A percentile compares a stretch with the other conserved stretches of the same genome.
Conservation (phyloP, 2,329 filamentous ascomycete species). For the Nigrospora oryzae region DNA sequence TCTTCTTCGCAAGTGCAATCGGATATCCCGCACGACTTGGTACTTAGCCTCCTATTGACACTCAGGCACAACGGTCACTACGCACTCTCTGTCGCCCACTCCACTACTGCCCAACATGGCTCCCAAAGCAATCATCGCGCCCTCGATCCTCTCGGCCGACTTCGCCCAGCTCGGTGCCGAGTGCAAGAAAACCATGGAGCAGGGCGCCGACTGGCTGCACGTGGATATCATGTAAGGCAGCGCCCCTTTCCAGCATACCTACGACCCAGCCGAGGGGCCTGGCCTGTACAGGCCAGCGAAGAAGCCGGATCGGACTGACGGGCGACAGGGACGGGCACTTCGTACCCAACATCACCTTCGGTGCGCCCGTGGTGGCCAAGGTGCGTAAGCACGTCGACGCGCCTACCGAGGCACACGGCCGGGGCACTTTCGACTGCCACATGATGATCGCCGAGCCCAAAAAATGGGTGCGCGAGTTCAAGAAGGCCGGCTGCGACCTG, state of each 20-base stretch:
- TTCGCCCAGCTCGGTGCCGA: conserved; percentile 82
- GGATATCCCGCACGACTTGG: too few relatives aligned
- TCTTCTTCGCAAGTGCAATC: too few relatives aligned
- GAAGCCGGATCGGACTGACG: not conserved
- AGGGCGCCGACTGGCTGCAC: conserved; percentile 88
- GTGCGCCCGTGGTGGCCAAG: conserved; percentile 88
- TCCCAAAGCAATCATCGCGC: conserved; percentile 88
- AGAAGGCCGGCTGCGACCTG: conserved; percentile 89
- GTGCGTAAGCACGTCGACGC: conserved; percentile 79
- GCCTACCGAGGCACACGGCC: conserved; percentile 60
- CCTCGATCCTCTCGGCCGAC: conserved; percentile 96
- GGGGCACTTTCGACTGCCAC: conserved; percentile 96
- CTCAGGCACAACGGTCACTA: too few relatives aligned
- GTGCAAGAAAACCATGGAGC: conserved; percentile 76
- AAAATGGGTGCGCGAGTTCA: conserved; percentile 95
- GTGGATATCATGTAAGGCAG: conserved; percentile 72
- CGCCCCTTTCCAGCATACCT: not conserved
- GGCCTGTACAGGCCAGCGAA: not conserved
- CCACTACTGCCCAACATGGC: conserved; percentile 52
- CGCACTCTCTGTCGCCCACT: too few relatives aligned
- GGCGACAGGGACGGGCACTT: conserved; percentile 85
- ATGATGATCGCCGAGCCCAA: conserved; percentile 99
- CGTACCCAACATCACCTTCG: conserved; percentile 97
- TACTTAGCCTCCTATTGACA: too few relatives aligned
- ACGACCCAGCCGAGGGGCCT: too few relatives aligned